A percentile compares a stretch with the other conserved stretches of the same genome.
phyloP scores from a whole-genome alignment of 139 green algal genomes.

The Zygnema cylindricum region DNA sequence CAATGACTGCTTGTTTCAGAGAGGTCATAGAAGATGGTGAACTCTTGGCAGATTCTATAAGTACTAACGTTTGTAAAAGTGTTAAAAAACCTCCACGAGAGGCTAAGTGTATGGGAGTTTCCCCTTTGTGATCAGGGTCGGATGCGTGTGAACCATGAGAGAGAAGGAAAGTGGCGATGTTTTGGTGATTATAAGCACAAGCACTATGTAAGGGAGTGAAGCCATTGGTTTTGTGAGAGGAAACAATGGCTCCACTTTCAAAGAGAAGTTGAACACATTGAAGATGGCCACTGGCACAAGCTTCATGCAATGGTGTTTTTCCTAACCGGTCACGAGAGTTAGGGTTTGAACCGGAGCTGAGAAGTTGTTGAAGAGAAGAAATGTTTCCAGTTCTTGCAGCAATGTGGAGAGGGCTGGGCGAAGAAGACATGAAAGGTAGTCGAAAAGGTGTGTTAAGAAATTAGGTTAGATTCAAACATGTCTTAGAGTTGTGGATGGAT shows the following conservation, averaged over 20 bases:
- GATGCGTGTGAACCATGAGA: neutral
- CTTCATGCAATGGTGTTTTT: constrained; percentile 40
- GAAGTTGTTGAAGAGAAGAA: neutral
- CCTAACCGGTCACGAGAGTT: constrained; percentile 26
- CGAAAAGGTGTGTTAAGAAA: no score
- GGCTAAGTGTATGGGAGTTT: constrained; percentile 39
- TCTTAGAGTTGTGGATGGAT: no score
- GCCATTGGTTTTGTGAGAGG: constrained; percentile 35
- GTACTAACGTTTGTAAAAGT: neutral
- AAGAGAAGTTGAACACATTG: constrained; percentile 5
- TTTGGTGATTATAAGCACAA: neutral
- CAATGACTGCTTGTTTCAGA: no score
- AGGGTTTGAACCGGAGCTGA: neutral
- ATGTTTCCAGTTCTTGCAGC: neutral
- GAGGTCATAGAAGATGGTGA: neutral
- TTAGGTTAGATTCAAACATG: no score
- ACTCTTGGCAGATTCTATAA: neutral
- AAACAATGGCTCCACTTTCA: neutral
- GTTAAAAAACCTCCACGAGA: neutral
- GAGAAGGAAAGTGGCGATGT: constrained; percentile 11
- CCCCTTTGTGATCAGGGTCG: neutral
- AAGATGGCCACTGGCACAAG: constrained; percentile 11
- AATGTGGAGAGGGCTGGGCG: neutral
- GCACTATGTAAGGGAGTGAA: constrained; percentile 49
- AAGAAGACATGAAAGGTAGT: no score